Percentiles rank a stretch among this genome's conserved stretches.
phyloP scores from a whole-genome alignment of 257 asterid genomes.

The Salvia splendens region DNA sequence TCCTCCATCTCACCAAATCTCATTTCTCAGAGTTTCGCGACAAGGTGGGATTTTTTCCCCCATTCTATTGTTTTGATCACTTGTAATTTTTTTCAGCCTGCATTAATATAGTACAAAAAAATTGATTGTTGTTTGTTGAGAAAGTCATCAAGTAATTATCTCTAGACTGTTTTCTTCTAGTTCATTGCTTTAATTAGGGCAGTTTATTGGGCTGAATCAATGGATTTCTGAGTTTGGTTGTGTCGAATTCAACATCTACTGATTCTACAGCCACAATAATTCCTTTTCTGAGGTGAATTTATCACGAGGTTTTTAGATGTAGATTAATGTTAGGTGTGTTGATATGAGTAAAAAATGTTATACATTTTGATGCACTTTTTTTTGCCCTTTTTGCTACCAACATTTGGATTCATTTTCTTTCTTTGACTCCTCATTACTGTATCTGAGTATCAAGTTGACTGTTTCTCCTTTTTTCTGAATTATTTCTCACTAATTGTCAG shows the following conservation, averaged over 20 bases:
- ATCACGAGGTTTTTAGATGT: slow-evolving; percentile 27
- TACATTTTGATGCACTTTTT: background rate
- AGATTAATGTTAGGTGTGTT: slow-evolving; percentile 29
- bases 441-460: slow-evolving; percentile 37
- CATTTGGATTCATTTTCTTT: slow-evolving; percentile 36
- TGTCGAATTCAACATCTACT: background rate
- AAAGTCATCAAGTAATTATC: background rate
- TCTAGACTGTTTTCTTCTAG: slow-evolving; percentile 22
- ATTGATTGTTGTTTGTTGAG: slow-evolving; percentile 2
- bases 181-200: slow-evolving; percentile 32
- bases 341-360: slow-evolving; percentile 8
- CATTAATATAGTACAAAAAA: background rate
- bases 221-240: slow-evolving; percentile 25
- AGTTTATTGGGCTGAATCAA: slow-evolving; percentile 27
- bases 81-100: background rate
- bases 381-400: background rate
- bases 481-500: slow-evolving; percentile 25
- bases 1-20: slow-evolving; percentile 39
- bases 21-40: slow-evolving; percentile 44
- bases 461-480: slow-evolving; percentile 30
- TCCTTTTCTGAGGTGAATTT: slow-evolving; percentile 27
- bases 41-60: slow-evolving; percentile 43
- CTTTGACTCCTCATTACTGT: slow-evolving; percentile 36
- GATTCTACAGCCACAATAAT: too few relatives aligned
- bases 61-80: background rate